Evolutionary conservation across 306 rosid genomes (phyloP), one percentile per base, ranked within the genome.

Genomic region (Lablab purpureus): DNA sequence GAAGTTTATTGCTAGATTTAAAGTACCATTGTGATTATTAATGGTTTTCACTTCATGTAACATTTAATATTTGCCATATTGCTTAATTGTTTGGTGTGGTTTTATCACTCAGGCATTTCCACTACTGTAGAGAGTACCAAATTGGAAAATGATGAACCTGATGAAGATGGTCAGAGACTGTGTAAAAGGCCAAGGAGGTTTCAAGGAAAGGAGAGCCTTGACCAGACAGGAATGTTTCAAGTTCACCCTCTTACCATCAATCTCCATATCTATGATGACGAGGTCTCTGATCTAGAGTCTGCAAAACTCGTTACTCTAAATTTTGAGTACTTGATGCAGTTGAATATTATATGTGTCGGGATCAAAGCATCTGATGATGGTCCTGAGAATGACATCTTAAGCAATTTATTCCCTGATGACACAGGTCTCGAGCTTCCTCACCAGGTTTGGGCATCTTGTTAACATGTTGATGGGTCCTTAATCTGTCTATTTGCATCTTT

Each of bases 381-480:
- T 74, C 87, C 83, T 36, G 88, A 83, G 75, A 79, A 63, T 83
- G 90, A 82, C 85, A 88, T 88, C 73, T 91, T 93, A 72, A 84
- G 94, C 85, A 89, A 88, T 82, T 83, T 91, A 85, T 93, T 91
- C 84, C 98, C 97, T 11, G 88, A 89, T 80, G 98, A 93, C 81
- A 88, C 88, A 34, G 97, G 97, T 43, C 83, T 88, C 73, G 94
- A 91, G 85, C 90, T 93, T 84, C 98, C 97, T 45, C 98, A 81
- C 80, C 98, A 91, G 94, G 97, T 91, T 76, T 25, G 50, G 9
- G 18, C 49, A 77, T 50, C 62, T 76, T 76, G 56, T 28, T 28
- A 51, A n/a, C 37, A 9, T 47, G 12, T 74, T 46, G 54, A n/a
- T n/a, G n/a, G 23, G 1, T 28, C 18, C 43, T 40, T 27, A 40